A percentile compares a stretch with the other conserved stretches of the same genome.
These are phyloP conservation scores for Aureobasidium musti DNA, from an alignment of 2,329 filamentous ascomycete species.

Conservation along the genomic window DNA sequence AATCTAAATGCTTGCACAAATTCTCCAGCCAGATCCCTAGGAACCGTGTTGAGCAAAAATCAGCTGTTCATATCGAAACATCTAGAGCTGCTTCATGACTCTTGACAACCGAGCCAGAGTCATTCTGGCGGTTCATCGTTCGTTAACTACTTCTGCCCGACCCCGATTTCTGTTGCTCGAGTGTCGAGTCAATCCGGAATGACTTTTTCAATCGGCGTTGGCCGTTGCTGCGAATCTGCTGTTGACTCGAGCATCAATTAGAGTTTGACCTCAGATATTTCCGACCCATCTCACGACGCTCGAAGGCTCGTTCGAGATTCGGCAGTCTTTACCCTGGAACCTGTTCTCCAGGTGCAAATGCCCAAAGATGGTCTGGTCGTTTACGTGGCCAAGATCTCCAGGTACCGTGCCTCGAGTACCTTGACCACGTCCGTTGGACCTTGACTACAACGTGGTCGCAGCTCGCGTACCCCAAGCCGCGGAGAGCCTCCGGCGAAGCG, in stretches of 20 bases:
- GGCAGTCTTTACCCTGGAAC: neutral
- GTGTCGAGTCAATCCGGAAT: neutral
- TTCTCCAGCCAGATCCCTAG: neutral
- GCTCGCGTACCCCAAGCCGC: constrained; percentile 4
- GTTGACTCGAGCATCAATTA: too few relatives aligned
- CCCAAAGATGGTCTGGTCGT: neutral
- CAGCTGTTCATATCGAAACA: neutral
- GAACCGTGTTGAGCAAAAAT: neutral
- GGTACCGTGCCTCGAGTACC: constrained; percentile 11
- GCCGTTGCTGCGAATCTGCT: neutral
- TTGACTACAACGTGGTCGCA: constrained; percentile 24
- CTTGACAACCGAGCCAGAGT: neutral
- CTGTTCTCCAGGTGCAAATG: neutral
- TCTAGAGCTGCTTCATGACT: neutral
- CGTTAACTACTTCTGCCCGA: neutral
- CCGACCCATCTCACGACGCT: neutral
- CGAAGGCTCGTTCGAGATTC: constrained; percentile 9
- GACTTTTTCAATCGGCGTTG: neutral
- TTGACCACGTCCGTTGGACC: neutral
- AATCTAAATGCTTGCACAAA: neutral
- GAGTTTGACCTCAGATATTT: neutral
- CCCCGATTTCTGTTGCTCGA: neutral
- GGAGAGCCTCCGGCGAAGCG: neutral
- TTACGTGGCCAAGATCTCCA: constrained; percentile 9
- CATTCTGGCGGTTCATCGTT: neutral